Percentiles rank a stretch among this genome's conserved stretches.
phyloP scores from a whole-genome alignment of 2,329 filamentous ascomycete genomes.

The Chrysoporthe puriensis region DNA sequence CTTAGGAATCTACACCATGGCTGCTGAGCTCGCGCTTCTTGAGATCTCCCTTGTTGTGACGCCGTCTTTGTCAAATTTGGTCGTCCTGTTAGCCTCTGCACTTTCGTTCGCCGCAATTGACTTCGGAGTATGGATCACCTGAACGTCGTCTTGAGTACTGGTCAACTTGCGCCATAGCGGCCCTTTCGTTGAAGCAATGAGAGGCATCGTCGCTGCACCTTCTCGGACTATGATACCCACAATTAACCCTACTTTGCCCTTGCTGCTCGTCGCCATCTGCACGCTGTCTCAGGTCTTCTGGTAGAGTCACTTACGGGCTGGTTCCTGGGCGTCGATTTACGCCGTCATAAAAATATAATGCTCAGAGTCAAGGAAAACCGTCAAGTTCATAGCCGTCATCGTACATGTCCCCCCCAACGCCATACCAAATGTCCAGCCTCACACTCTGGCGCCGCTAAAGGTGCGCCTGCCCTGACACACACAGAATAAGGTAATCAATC shows the following conservation, averaged over 20 bases:
- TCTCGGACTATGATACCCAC: neutral
- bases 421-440: neutral
- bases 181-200: neutral
- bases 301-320: neutral
- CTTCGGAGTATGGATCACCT: too few relatives aligned
- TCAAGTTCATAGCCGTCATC: slow-evolving; percentile 7
- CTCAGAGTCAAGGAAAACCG: neutral
- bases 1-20: too few relatives aligned
- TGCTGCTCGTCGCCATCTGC: neutral
- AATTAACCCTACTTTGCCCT: neutral
- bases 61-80: too few relatives aligned
- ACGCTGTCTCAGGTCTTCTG: neutral
- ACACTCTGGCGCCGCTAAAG: neutral
- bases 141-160: neutral
- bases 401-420: slow-evolving; percentile 14
- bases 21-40: too few relatives aligned
- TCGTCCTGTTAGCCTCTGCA: too few relatives aligned
- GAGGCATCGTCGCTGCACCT: neutral
- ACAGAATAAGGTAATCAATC: slow-evolving; percentile 30
- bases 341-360: neutral
- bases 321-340: neutral
- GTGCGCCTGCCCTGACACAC: neutral
- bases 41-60: too few relatives aligned
- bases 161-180: neutral
- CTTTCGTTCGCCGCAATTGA: too few relatives aligned